These are phyloP conservation scores for Fusarium sp. DNA, from an alignment of 2,329 filamentous ascomycete genomes.

Conservation along the genomic window DNA sequence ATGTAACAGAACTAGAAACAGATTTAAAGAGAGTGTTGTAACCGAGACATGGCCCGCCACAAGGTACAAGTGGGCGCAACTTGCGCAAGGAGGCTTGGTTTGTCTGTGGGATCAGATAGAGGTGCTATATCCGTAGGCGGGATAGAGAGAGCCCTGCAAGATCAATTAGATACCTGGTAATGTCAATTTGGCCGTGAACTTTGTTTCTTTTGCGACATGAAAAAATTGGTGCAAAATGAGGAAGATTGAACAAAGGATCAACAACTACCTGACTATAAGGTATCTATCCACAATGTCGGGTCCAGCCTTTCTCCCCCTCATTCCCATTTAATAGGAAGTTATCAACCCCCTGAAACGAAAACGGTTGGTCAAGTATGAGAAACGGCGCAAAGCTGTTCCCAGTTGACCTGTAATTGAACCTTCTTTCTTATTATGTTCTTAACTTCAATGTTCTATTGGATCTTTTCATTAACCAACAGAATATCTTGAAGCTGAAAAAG, in stretches of 20 bases:
- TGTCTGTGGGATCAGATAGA: background rate
- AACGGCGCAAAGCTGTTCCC: background rate
- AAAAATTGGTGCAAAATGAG: background rate
- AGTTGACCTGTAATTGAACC: background rate
- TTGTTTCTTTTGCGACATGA: background rate
- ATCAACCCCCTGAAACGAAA: constrained; percentile 25
- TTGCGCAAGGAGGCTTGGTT: constrained; percentile 13
- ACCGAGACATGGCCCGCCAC: constrained; percentile 56
- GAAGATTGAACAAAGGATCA: constrained; percentile 12
- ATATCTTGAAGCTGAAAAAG: constrained; percentile 11
- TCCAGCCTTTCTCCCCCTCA: constrained; percentile 8
- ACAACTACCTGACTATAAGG: background rate
- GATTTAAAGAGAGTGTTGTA: constrained; percentile 37
- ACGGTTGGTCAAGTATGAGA: background rate
- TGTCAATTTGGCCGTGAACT: background rate
- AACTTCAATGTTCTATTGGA: constrained; percentile 6
- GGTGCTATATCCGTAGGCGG: background rate
- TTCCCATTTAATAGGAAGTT: background rate
- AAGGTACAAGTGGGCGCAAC: constrained; percentile 16
- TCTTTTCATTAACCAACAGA: background rate
- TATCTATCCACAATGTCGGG: constrained; percentile 19
- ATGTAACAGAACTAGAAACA: constrained; percentile 21
- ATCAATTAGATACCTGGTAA: background rate
- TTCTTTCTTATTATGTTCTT: background rate
- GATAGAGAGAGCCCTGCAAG: background rate